Evolutionary conservation across 2,329 filamentous ascomycete species (phyloP).

Genomic region (Knufia petricola): DNA sequence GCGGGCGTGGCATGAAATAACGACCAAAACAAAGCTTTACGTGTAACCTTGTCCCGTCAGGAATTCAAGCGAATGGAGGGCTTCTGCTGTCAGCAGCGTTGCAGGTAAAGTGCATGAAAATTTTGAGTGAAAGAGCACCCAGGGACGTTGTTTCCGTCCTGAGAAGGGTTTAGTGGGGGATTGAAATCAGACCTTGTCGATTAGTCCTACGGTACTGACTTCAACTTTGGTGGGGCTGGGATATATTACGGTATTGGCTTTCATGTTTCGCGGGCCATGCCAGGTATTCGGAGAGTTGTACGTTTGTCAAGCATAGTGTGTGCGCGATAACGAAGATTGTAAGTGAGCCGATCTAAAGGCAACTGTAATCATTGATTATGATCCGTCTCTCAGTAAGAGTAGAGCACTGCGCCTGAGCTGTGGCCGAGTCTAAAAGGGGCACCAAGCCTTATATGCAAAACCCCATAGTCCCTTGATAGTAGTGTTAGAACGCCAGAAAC

Average conservation of each 20-base stretch:
- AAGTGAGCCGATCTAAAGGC: too few species aligned
- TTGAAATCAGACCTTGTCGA: too few species aligned
- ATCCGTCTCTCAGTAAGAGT: neutral
- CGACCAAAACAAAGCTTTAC: neutral
- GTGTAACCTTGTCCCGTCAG: neutral
- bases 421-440: neutral
- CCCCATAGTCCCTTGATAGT: neutral
- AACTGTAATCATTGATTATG: too few species aligned
- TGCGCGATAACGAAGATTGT: too few species aligned
- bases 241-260: too few species aligned
- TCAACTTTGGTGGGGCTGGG: too few species aligned
- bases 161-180: neutral
- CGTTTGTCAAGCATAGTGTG: too few species aligned
- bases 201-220: too few species aligned
- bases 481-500: neutral
- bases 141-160: neutral
- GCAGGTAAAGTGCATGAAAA: constrained; percentile 1
- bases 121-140: constrained; percentile 1
- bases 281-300: too few species aligned
- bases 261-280: too few species aligned
- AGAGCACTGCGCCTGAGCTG: neutral
- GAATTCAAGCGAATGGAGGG: constrained; percentile 6
- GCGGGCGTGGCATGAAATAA: constrained; percentile 7
- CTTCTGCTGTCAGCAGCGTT: neutral
- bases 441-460: neutral